phyloP scores from a whole-genome alignment of 805 yeast species.

The Saccharomyces mikatae region DNA sequence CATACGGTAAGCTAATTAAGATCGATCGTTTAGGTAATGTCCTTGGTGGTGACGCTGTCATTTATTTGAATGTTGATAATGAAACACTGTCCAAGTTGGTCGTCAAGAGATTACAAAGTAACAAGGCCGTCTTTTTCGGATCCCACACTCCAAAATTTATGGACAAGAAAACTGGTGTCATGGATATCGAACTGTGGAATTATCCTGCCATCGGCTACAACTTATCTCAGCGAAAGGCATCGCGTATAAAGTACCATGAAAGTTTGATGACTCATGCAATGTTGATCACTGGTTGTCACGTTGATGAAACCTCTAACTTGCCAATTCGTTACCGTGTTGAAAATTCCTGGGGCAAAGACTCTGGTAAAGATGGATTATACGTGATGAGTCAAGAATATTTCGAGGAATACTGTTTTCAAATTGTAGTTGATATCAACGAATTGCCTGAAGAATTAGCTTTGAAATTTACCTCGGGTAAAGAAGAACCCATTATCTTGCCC shows the following conservation, averaged over 20 bases:
- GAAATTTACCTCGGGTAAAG: conserved; percentile 33
- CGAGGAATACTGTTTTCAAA: conserved; percentile 67
- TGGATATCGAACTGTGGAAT: conserved; percentile 66
- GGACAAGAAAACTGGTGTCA: conserved; percentile 56
- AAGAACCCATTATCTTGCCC: conserved; percentile 50
- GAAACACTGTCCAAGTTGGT: conserved; percentile 51
- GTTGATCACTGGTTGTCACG: conserved; percentile 75
- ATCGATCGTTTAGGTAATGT: conserved; percentile 73
- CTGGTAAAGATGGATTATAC: conserved; percentile 60
- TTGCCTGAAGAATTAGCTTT: conserved; percentile 35
- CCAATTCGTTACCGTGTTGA: conserved; percentile 68
- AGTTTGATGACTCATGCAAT: conserved; percentile 87
- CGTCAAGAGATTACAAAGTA: conserved; percentile 57
- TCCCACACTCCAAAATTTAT: conserved; percentile 79
- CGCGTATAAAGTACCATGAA: conserved; percentile 61
- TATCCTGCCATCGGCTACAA: conserved; percentile 51
- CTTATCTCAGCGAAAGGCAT: conserved; percentile 49
- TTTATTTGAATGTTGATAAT: conserved; percentile 61
- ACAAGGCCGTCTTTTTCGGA: conserved; percentile 82
- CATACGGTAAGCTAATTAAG: conserved; percentile 51
- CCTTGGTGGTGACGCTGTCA: conserved; percentile 58
- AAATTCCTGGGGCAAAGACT: conserved; percentile 68
- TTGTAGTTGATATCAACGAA: conserved; percentile 50
- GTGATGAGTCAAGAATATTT: conserved; percentile 68
- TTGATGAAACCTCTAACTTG: conserved; percentile 46